phyloP scores from a whole-genome alignment of 441 rosid genomes.

The Gossypium aridum region DNA sequence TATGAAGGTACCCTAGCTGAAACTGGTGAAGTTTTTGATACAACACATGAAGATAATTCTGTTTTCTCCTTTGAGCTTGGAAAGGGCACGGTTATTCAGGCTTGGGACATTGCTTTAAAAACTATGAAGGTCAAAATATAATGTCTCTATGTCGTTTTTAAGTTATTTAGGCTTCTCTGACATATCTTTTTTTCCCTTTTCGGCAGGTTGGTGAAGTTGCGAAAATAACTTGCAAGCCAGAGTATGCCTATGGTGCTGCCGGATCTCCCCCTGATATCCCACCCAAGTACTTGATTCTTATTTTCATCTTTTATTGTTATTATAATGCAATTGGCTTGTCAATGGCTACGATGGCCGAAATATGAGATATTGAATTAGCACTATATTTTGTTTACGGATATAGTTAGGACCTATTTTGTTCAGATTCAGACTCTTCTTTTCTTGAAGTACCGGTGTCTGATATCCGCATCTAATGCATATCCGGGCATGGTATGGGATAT shows the following conservation, averaged over 20 bases:
- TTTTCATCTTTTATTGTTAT: neutral
- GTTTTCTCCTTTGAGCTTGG: slow-evolving; percentile 88
- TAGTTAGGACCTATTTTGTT: neutral
- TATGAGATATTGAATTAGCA: neutral
- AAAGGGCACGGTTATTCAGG: slow-evolving; percentile 69
- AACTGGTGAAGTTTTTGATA: slow-evolving; percentile 81
- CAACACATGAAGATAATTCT: slow-evolving; percentile 80
- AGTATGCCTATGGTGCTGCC: slow-evolving; percentile 80
- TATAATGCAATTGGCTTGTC: neutral
- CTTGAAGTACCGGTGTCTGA: neutral
- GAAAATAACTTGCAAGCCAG: slow-evolving; percentile 82
- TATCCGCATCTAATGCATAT: too few relatives aligned
- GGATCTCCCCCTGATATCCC: slow-evolving; percentile 94
- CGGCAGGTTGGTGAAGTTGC: slow-evolving; percentile 92
- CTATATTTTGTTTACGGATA: neutral
- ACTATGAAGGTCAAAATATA: slow-evolving; percentile 72
- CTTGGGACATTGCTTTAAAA: slow-evolving; percentile 82
- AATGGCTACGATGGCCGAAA: neutral
- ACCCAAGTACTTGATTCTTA: slow-evolving; percentile 44
- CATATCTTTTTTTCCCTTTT: neutral
- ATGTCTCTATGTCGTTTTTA: slow-evolving; percentile 5
- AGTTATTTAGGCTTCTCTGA: neutral
- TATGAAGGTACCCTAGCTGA: slow-evolving; percentile 84
- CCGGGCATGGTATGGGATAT: neutral
- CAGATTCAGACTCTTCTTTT: neutral